Evolutionary conservation across 2,329 filamentous ascomycete species (phyloP).

Genomic region (Aspergillus sp.): DNA sequence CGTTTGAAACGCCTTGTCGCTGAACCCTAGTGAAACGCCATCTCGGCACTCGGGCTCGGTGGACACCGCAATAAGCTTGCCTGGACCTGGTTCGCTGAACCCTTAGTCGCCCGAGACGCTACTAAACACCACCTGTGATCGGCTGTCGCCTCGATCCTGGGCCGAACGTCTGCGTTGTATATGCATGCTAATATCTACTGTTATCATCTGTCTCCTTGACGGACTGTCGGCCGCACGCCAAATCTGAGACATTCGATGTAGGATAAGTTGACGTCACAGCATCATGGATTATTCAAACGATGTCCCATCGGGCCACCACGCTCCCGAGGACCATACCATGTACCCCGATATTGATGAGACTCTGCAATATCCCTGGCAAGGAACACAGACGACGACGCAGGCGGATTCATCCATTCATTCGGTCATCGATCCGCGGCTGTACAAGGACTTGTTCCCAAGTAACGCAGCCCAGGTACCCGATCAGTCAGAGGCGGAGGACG

Average conservation of each 20-base stretch:
- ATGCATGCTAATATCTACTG: no score
- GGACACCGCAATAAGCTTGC: neutral
- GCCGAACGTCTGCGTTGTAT: neutral
- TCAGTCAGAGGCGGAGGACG: constrained; percentile 11
- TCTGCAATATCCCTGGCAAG: constrained; percentile 34
- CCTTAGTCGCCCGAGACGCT: neutral
- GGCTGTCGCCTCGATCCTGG: neutral
- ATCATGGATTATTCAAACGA: constrained; percentile 22
- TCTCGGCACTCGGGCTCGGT: neutral
- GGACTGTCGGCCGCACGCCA: no score
- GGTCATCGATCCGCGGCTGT: constrained; percentile 35
- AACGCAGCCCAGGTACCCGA: constrained; percentile 12
- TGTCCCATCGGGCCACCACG: constrained; percentile 7
- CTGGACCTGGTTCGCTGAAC: constrained; percentile 2
- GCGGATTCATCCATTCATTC: constrained; percentile 20
- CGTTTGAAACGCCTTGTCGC: neutral
- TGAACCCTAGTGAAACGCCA: neutral
- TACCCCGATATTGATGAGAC: constrained; percentile 36
- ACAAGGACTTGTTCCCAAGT: constrained; percentile 22
- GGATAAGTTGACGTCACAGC: neutral
- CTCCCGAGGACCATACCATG: constrained; percentile 19
- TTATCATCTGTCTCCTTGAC: no score
- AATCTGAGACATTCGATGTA: no score
- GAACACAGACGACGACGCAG: constrained; percentile 12
- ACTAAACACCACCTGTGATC: constrained; percentile 2